Evolutionary conservation across 202 grass and related monocot genomes (phyloP), one percentile per base, ranked within the genome.

Genomic region (Elaeis oleifera): DNA sequence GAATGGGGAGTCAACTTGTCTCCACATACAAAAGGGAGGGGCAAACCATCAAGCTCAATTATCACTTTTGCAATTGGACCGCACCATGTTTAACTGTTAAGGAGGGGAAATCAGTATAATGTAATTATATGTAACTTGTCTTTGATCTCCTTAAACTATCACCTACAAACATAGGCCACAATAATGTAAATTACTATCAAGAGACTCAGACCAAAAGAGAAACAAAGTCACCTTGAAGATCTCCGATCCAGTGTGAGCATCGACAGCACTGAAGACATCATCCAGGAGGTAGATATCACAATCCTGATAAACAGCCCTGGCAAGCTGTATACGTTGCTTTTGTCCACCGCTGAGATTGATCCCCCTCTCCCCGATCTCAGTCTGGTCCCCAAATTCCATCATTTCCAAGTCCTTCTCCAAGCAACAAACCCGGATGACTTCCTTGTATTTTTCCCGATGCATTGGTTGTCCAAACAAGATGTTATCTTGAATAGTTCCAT

Each of bases 381-480:
- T 99, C 78, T 99, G 94, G 51, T 99, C 94, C 7, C 94, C 88
- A 54, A 99, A 99, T 70, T 99, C 94, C 94, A 99, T 99, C 88
- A 99, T 94, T 72, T 99, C 94, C 29, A 99, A 19, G 77, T 99
- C 94, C 61, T 99, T 99, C 75, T 99, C 85, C 60, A 99, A 78
- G 76, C 88, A 94, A 73, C 94, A 99, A 14, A 99, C 94, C 62
- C 75, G 67, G 60, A 94, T 84, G 5, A 76, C 85, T 70, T 94
- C 83, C 75, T 78, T 84, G 80, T 99, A 99, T 60, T 66, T 77
- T 65, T 75, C 80, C 51, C 26, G 17, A 66, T 99, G 21, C 94
- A 99, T 94, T 7, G 82, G 72, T 55, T 74, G 65, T 32, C 94
- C 94, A 17, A 99, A 99, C 63, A 99, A 56, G 61, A 99, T 89